Percentiles rank a stretch among this genome's conserved stretches.
Evolutionary conservation across 2,329 filamentous ascomycete genomes (phyloP).

Genomic region (Chlorencoelia australis): DNA sequence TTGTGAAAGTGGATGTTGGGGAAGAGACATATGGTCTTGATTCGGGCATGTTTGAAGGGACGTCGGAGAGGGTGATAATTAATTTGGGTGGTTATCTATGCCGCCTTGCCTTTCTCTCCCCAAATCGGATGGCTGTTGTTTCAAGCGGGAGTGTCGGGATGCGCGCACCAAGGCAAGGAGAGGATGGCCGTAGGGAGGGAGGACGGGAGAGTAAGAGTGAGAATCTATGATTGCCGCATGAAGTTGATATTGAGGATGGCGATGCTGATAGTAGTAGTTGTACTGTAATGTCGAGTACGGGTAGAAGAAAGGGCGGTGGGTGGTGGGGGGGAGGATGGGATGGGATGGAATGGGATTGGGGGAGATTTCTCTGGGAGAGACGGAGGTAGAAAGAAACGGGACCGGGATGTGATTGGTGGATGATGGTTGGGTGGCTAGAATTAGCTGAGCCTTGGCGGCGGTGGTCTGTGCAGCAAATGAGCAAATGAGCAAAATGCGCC

Average conservation of each 20-base stretch:
- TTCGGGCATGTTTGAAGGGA: slow-evolving; percentile 15
- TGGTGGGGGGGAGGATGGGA: not conserved
- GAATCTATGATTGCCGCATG: slow-evolving; percentile 6
- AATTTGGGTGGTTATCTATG: not conserved
- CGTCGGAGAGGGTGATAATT: not conserved
- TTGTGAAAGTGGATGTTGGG: slow-evolving; percentile 22
- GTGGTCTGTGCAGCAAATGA: no score
- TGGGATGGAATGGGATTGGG: not conserved
- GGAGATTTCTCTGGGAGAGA: no score
- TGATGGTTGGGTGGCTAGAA: no score
- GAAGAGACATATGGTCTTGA: slow-evolving; percentile 17
- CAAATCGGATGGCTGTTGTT: not conserved
- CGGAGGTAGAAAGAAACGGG: no score
- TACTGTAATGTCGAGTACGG: not conserved
- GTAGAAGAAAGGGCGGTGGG: not conserved
- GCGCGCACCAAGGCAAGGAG: not conserved
- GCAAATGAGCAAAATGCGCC: no score
- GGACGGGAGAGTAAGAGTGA: slow-evolving; percentile 2
- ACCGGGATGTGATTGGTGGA: no score
- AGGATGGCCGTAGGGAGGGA: slow-evolving; percentile 2
- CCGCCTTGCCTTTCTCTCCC: not conserved
- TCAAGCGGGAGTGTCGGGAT: slow-evolving; percentile 3
- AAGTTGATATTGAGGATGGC: not conserved
- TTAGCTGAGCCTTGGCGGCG: no score
- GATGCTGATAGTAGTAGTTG: not conserved